phyloP scores from a whole-genome alignment of 2,329 filamentous ascomycete genomes.

The Xylariaceae sp. region DNA sequence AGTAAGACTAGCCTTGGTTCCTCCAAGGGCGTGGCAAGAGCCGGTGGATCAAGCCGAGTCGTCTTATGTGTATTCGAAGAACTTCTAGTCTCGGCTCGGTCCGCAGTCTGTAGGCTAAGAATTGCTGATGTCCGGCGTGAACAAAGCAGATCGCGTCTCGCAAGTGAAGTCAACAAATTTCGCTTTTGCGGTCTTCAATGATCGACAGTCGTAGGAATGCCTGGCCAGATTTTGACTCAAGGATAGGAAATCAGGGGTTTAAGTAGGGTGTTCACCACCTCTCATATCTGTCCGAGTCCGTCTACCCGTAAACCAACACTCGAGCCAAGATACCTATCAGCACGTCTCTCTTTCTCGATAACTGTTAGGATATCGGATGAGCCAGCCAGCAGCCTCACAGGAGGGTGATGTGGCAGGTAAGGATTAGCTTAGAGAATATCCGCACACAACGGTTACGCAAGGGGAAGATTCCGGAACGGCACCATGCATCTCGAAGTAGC shows the following conservation, averaged over 20 bases:
- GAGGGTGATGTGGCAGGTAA: constrained; percentile 27
- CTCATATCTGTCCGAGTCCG: too few species aligned
- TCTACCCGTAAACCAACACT: not conserved
- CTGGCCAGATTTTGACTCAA: not conserved
- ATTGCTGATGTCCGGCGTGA: too few species aligned
- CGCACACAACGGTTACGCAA: constrained; percentile 30
- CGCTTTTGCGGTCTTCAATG: constrained; percentile 1
- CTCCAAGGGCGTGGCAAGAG: constrained; percentile 1
- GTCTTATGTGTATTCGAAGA: not conserved
- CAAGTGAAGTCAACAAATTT: constrained; percentile 3
- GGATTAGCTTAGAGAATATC: constrained; percentile 27
- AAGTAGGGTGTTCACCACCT: not conserved
- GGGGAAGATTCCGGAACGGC: constrained; percentile 31
- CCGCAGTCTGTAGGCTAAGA: too few species aligned
- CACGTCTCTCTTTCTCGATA: constrained; percentile 10
- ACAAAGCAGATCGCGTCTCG: not conserved
- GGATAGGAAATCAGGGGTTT: not conserved
- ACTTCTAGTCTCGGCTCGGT: not conserved
- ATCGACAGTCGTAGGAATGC: not conserved
- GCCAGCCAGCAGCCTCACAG: constrained; percentile 15
- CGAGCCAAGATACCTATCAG: constrained; percentile 2
- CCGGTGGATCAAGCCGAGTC: not conserved
- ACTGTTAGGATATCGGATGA: constrained; percentile 15
- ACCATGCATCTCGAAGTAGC: constrained; percentile 29
- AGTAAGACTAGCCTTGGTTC: constrained; percentile 4